These are phyloP conservation scores for Vaccinium corymbosum DNA, from an alignment of 148 eudicot species.

Conservation along the genomic window DNA sequence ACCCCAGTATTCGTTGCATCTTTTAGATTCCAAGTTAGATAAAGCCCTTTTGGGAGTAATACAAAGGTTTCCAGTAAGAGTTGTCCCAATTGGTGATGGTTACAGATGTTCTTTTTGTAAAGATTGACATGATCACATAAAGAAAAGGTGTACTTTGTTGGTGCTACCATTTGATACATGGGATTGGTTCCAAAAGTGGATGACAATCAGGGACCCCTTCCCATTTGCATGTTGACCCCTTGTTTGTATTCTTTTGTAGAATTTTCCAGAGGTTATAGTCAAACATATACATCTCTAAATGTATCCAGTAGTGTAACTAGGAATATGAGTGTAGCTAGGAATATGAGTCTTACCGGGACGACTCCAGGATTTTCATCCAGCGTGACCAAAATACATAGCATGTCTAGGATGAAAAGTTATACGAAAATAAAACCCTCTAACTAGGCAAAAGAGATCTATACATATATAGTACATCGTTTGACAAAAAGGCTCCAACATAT, in stretches of 20 bases:
- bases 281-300: neutral
- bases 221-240: constrained; percentile 1
- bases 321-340: too few species aligned
- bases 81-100: neutral
- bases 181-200: neutral
- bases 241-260: neutral
- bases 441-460: too few species aligned
- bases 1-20: neutral
- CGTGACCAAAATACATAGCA: too few species aligned
- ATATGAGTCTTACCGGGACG: too few species aligned
- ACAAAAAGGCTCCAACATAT: too few species aligned
- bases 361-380: too few species aligned
- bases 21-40: neutral
- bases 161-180: neutral
- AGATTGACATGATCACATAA: neutral
- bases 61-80: neutral
- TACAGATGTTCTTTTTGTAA: neutral
- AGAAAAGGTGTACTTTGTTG: neutral
- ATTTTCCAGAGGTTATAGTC: neutral
- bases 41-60: neutral
- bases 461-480: too few species aligned
- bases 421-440: too few species aligned
- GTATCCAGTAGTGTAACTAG: neutral
- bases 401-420: too few species aligned
- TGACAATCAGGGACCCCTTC: neutral